phyloP scores from a whole-genome alignment of 768 basidiomycete species.

The Porphyrellus cyaneotinctus region DNA sequence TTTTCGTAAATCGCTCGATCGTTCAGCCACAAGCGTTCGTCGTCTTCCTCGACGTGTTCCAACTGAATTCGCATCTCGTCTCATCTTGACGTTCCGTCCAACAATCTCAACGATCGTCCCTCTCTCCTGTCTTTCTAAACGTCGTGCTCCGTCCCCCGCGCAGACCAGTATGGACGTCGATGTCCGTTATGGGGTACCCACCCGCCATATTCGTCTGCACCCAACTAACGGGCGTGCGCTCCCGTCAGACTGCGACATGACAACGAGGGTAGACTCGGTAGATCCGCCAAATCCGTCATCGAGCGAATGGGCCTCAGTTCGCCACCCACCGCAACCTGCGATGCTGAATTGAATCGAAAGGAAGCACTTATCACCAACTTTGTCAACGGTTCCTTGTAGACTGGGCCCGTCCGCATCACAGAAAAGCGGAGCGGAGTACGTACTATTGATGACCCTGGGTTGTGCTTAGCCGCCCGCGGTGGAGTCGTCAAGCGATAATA shows the following conservation, averaged over 20 bases:
- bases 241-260: not conserved
- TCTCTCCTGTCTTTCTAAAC: not conserved
- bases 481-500: not conserved
- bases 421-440: not conserved
- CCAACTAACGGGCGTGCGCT: not conserved
- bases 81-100: not conserved
- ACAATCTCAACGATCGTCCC: not conserved
- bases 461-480: not conserved
- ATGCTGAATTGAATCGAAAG: not conserved
- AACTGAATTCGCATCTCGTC: not conserved
- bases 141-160: not conserved
- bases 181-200: not conserved
- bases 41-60: too few relatives aligned
- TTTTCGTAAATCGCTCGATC: too few relatives aligned
- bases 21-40: too few relatives aligned
- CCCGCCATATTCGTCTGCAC: not conserved
- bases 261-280: not conserved
- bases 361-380: not conserved
- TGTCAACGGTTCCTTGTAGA: not conserved
- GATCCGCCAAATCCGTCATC: not conserved
- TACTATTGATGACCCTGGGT: not conserved
- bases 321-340: not conserved
- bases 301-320: conserved; percentile 2
- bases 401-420: not conserved
- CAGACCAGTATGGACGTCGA: too few relatives aligned